A percentile compares a stretch with the other conserved stretches of the same genome.
Conservation (phyloP, 768 basidiomycete genomes). For the Amanita muscaria region DNA sequence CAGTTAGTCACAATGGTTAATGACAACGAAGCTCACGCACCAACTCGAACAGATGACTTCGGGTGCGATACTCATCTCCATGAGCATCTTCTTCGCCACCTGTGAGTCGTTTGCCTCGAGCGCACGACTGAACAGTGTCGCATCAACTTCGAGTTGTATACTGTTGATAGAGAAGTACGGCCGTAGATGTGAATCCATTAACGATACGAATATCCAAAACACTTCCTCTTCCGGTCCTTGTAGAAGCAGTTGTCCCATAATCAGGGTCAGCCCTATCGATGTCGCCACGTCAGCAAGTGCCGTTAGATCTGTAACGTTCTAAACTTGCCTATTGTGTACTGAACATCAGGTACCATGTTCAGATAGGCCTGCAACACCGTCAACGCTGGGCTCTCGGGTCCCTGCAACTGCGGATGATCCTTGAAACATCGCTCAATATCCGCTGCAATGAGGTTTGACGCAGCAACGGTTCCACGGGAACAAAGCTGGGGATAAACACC, state of each 20-base stretch:
- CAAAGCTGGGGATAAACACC: slow-evolving; percentile 60
- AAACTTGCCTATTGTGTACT: slow-evolving; percentile 50
- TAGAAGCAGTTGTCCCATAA: slow-evolving; percentile 63
- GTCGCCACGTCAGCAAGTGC: background rate
- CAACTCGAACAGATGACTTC: slow-evolving; percentile 53
- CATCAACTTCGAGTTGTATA: slow-evolving; percentile 69
- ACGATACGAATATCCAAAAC: slow-evolving; percentile 82
- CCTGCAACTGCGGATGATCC: slow-evolving; percentile 51
- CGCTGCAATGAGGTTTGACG: slow-evolving; percentile 44
- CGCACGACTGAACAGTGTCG: slow-evolving; percentile 58
- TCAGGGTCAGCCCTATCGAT: slow-evolving; percentile 50
- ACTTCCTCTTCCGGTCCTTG: slow-evolving; percentile 83
- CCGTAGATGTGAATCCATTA: slow-evolving; percentile 81
- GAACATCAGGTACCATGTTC: slow-evolving; percentile 78
- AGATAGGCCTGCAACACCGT: slow-evolving; percentile 65
- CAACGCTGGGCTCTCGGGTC: slow-evolving; percentile 45
- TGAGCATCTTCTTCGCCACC: slow-evolving; percentile 59
- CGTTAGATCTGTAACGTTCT: background rate
- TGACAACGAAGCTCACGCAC: slow-evolving; percentile 26
- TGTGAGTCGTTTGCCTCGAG: slow-evolving; percentile 54
- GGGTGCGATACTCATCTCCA: slow-evolving; percentile 53
- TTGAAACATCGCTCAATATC: slow-evolving; percentile 49
- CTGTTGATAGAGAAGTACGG: slow-evolving; percentile 58
- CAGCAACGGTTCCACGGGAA: slow-evolving; percentile 43
- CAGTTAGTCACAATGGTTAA: slow-evolving; percentile 1